Evolutionary conservation across 2,329 filamentous ascomycete genomes (phyloP).

Genomic region (Monosporascus cannonballus): DNA sequence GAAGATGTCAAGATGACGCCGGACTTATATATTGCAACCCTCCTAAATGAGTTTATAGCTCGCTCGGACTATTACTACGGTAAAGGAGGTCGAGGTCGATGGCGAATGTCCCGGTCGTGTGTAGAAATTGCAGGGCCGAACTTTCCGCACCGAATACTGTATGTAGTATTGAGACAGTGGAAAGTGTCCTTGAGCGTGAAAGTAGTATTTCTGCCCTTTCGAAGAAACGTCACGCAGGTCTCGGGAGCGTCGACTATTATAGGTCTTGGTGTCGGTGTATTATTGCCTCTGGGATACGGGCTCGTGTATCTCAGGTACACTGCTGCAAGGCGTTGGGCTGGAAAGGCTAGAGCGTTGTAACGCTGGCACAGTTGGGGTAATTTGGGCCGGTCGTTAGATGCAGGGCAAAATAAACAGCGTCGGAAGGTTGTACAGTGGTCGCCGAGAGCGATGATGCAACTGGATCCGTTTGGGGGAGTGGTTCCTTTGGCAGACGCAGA

Average conservation of each 20-base stretch:
- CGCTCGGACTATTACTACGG: not conserved
- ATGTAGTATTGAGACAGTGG: not conserved
- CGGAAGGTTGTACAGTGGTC: constrained; percentile 23
- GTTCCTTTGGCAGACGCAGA: constrained; percentile 1
- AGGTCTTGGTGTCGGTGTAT: constrained; percentile 22
- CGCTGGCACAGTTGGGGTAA: not conserved
- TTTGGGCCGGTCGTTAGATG: constrained; percentile 22
- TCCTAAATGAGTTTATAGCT: not conserved
- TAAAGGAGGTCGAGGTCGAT: not conserved
- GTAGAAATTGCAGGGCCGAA: not conserved
- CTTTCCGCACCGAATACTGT: not conserved
- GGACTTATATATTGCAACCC: constrained; percentile 22
- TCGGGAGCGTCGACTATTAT: constrained; percentile 24
- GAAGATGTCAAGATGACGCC: constrained; percentile 24
- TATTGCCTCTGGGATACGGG: constrained; percentile 14
- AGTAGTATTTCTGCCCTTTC: not conserved
- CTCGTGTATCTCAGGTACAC: constrained; percentile 22
- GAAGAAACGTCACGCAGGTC: constrained; percentile 25
- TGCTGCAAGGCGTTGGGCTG: constrained; percentile 18
- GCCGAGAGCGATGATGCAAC: constrained; percentile 13
- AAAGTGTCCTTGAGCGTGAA: no score
- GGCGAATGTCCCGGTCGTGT: not conserved
- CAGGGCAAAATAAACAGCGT: constrained; percentile 17
- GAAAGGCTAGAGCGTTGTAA: constrained; percentile 18
- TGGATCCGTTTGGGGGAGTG: constrained; percentile 8